phyloP scores from a whole-genome alignment of 768 basidiomycete species.

The Gelatoporia subvermispora region DNA sequence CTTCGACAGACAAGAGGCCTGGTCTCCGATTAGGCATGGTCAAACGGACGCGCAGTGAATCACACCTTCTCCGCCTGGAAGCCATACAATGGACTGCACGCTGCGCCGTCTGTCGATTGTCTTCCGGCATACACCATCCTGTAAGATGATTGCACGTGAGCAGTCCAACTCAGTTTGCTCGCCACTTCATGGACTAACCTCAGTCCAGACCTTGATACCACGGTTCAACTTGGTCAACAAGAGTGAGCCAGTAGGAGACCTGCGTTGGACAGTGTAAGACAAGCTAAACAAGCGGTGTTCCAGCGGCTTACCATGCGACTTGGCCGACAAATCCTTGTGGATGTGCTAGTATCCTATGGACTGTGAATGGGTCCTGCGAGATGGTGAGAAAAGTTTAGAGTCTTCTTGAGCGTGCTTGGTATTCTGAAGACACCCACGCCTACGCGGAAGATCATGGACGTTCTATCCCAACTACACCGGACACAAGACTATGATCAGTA shows the following conservation, averaged over 20 bases:
- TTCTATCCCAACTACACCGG: constrained; percentile 58
- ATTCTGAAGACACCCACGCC: constrained; percentile 38
- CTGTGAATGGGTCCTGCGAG: constrained; percentile 40
- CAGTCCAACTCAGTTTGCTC: not conserved
- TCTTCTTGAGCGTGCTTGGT: not conserved
- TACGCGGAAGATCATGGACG: constrained; percentile 61
- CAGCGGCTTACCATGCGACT: constrained; percentile 56
- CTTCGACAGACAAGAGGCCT: constrained; percentile 74
- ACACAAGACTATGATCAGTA: not conserved
- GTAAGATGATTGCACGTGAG: not conserved
- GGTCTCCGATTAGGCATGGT: not conserved
- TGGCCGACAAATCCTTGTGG: constrained; percentile 70
- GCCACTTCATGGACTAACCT: constrained; percentile 36
- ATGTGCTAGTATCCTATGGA: constrained; percentile 62
- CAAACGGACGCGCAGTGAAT: not conserved
- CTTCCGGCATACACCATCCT: constrained; percentile 67
- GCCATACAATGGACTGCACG: constrained; percentile 67
- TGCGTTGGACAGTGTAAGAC: constrained; percentile 19
- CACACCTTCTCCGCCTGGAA: constrained; percentile 55
- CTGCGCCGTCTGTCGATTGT: constrained; percentile 53
- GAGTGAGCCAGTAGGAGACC: constrained; percentile 60
- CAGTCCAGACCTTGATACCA: constrained; percentile 69
- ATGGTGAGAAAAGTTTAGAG: not conserved
- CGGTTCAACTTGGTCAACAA: constrained; percentile 62
- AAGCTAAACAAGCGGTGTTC: not conserved